phyloP scores from a whole-genome alignment of 495 filamentous ascomycete genomes.

The Penicillium salamii region DNA sequence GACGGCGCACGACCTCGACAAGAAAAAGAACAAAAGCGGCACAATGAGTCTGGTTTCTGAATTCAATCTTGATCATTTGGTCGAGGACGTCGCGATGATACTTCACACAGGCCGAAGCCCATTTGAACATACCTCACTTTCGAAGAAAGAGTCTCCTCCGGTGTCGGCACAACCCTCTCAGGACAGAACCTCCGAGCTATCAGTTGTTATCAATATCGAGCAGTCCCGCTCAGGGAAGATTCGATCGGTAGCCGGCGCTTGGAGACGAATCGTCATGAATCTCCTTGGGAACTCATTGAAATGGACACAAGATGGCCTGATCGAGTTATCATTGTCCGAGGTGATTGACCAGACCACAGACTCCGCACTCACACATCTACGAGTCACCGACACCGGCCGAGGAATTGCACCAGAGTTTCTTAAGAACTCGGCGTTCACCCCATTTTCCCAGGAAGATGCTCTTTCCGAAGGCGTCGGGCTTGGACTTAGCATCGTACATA shows the following conservation, averaged over 20 bases:
- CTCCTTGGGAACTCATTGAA: slow-evolving; percentile 72
- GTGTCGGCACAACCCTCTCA: not conserved
- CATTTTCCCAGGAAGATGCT: slow-evolving; percentile 69
- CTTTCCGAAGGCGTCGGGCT: slow-evolving; percentile 66
- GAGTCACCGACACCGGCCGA: slow-evolving; percentile 61
- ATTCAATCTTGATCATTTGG: slow-evolving; percentile 39
- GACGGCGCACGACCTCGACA: not conserved
- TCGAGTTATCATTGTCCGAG: slow-evolving; percentile 50
- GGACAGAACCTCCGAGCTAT: slow-evolving; percentile 20
- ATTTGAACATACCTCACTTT: not conserved
- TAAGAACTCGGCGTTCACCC: slow-evolving; percentile 61
- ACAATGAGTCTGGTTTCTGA: not conserved
- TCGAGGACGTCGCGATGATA: slow-evolving; percentile 54
- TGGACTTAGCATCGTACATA: slow-evolving; percentile 65
- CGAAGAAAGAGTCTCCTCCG: not conserved
- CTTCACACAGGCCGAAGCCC: slow-evolving; percentile 40
- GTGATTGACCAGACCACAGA: slow-evolving; percentile 1
- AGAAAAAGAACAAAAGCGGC: not conserved
- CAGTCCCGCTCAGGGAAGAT: slow-evolving; percentile 50
- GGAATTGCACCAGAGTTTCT: slow-evolving; percentile 71
- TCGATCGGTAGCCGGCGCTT: slow-evolving; percentile 57
- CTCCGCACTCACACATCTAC: slow-evolving; percentile 34
- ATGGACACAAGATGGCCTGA: slow-evolving; percentile 58
- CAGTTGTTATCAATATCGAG: slow-evolving; percentile 57
- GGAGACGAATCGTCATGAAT: slow-evolving; percentile 69